phyloP scores from a whole-genome alignment of 108 stramenopile genomes.

The Nitzschia palea region DNA sequence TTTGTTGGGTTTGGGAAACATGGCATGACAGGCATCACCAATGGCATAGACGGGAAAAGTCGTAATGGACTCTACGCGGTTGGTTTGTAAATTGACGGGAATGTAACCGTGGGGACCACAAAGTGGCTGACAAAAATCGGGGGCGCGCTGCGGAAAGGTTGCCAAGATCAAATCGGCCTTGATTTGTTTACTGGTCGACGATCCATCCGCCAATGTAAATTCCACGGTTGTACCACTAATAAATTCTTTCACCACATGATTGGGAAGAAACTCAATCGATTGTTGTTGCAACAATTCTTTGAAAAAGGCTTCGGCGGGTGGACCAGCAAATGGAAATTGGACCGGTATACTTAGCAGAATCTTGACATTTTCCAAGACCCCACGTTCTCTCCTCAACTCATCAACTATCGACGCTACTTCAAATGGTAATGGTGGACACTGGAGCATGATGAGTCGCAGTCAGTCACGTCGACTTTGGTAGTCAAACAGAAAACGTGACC shows the following conservation, averaged over 20 bases:
- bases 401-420: conserved; percentile 11
- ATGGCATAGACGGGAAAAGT: conserved; percentile 10
- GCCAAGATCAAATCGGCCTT: background rate
- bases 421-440: conserved; percentile 14
- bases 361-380: background rate
- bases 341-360: conserved; percentile 10
- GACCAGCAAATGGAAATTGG: conserved; percentile 8
- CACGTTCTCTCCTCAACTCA: conserved; percentile 6
- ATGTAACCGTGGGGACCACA: background rate
- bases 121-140: conserved; percentile 1
- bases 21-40: conserved; percentile 16
- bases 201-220: background rate
- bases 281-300: background rate
- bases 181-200: background rate
- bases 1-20: conserved; percentile 15
- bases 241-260: conserved; percentile 1
- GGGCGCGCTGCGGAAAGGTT: background rate
- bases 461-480: background rate
- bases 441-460: background rate
- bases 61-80: background rate
- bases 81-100: background rate
- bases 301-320: background rate
- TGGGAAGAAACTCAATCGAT: background rate
- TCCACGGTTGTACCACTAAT: background rate
- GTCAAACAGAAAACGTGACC: background rate